phyloP scores from a whole-genome alignment of 805 yeast species.

The Hanseniaspora osmophila region DNA sequence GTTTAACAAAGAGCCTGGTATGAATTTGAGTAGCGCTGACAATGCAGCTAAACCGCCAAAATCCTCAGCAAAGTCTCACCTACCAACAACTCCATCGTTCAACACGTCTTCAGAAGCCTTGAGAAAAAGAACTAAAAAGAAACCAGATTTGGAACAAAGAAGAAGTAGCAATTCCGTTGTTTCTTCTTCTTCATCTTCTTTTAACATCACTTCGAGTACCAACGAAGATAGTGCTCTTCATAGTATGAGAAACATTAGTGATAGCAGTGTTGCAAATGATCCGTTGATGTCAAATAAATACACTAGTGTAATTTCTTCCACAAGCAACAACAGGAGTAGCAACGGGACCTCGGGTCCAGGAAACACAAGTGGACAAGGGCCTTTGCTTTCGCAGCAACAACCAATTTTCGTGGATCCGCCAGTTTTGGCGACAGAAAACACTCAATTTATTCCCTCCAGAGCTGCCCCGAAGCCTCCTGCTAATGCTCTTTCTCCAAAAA shows the following conservation, averaged over 20 bases:
- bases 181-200: neutral
- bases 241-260: neutral
- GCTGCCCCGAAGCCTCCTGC: constrained; percentile 54
- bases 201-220: neutral
- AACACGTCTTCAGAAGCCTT: constrained; percentile 16
- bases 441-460: constrained; percentile 43
- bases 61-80: neutral
- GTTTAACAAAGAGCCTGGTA: constrained; percentile 11
- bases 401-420: too few species aligned
- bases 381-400: too few species aligned
- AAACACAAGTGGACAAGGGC: constrained; percentile 10
- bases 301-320: neutral
- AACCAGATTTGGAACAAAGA: neutral
- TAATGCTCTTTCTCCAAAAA: constrained; percentile 11
- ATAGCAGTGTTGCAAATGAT: neutral
- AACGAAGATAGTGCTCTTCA: neutral
- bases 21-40: too few species aligned
- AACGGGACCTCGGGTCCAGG: constrained; percentile 6
- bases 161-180: neutral
- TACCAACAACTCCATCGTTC: constrained; percentile 20
- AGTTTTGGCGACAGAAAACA: constrained; percentile 14
- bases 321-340: neutral
- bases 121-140: neutral
- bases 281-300: neutral
- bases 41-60: too few species aligned